Percentiles rank a stretch among this genome's conserved stretches.
Conservation (phyloP, 2,329 filamentous ascomycete species). For the Fusarium buxicola region DNA sequence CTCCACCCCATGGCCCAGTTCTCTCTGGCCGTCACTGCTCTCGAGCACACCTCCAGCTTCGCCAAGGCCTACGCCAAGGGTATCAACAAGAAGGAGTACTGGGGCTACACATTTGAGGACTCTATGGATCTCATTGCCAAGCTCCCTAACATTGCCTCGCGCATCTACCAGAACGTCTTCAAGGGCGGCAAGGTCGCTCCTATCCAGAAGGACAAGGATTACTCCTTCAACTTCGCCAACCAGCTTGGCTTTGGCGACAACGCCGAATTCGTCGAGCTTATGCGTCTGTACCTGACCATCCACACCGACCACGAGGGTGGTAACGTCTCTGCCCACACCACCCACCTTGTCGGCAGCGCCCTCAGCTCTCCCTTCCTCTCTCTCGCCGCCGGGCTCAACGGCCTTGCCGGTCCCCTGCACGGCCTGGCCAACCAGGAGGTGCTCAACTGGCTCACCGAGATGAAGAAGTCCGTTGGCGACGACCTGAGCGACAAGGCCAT, state of each 20-base stretch:
- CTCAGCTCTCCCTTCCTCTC: constrained; percentile 98
- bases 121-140: constrained; percentile 99
- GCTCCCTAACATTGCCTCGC: constrained; percentile 96
- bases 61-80: constrained; percentile 99
- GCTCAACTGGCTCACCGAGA: constrained; percentile 98
- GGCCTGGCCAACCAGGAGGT: constrained; percentile 99
- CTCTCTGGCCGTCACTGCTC: constrained; percentile 95
- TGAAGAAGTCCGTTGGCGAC: constrained; percentile 95
- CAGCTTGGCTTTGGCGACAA: constrained; percentile 97
- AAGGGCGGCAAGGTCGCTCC: constrained; percentile 98
- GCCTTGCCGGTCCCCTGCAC: constrained; percentile 97
- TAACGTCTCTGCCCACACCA: constrained; percentile 98
- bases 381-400: constrained; percentile 94
- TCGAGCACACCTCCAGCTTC: constrained; percentile 98
- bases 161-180: constrained; percentile 99
- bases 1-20: constrained; percentile 99
- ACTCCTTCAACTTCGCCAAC: constrained; percentile 99
- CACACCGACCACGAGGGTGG: constrained; percentile 99
- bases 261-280: constrained; percentile 96
- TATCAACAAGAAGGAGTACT: constrained; percentile 99
- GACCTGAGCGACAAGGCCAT: constrained; percentile 97
- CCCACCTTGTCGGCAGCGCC: constrained; percentile 95
- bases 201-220: constrained; percentile 99
- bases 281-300: constrained; percentile 99
- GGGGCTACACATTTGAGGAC: constrained; percentile 99